Percentiles rank a stretch among this genome's conserved stretches.
Conservation (phyloP, 441 rosid genomes). For the Corymbia calophylla region DNA sequence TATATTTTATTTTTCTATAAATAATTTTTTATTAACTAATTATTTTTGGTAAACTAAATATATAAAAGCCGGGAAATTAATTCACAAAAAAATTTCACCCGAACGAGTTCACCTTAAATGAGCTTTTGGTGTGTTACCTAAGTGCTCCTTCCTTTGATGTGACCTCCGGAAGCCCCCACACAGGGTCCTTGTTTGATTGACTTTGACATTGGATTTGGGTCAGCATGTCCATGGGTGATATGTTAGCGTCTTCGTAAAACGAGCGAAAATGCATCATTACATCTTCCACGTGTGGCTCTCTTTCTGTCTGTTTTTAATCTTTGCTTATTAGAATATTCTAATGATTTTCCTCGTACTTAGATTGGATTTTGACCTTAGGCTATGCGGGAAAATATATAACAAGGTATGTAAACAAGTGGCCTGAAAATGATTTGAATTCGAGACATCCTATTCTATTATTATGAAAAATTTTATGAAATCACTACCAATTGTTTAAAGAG, state of each 20-base stretch:
- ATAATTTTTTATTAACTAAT: too few species aligned
- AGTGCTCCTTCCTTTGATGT: not conserved
- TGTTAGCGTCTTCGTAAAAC: not conserved
- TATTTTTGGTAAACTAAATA: too few species aligned
- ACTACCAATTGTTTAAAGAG: fast-evolving
- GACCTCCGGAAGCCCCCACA: not conserved
- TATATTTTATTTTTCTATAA: too few species aligned
- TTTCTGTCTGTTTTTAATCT: too few species aligned
- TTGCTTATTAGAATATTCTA: too few species aligned
- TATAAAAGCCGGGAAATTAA: too few species aligned
- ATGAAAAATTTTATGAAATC: too few species aligned
- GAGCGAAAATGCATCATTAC: too few species aligned
- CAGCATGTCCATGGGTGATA: not conserved
- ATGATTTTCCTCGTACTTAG: too few species aligned
- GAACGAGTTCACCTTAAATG: not conserved
- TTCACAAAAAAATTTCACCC: not conserved
- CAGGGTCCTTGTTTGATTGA: too few species aligned
- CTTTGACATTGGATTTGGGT: not conserved
- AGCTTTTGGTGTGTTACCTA: not conserved
- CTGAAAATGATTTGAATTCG: not conserved
- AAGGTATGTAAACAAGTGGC: fast-evolving
- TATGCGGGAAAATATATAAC: too few species aligned
- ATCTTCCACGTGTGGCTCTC: not conserved
- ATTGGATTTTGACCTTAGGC: too few species aligned
- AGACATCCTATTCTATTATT: fast-evolving